Conservation (phyloP, 352 stramenopile species). For the Globisporangium yorkense region DNA sequence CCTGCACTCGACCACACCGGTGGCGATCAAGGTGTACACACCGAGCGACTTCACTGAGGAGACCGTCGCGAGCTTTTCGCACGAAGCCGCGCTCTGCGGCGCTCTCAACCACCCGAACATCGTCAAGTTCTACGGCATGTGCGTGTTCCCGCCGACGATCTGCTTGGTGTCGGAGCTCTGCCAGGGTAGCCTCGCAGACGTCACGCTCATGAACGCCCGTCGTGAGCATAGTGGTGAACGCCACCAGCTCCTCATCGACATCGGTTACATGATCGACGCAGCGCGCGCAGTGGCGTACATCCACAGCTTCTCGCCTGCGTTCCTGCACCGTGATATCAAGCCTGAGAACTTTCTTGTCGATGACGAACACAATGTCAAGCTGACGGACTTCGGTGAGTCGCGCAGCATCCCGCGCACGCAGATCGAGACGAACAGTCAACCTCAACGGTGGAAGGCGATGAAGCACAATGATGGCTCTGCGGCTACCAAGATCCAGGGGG, state of each 20-base stretch:
- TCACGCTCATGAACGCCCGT: slow-evolving; percentile 20
- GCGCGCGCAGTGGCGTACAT: slow-evolving; percentile 54
- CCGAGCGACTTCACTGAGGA: slow-evolving; percentile 44
- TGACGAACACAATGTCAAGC: slow-evolving; percentile 39
- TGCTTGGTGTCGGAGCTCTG: slow-evolving; percentile 60
- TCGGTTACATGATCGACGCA: slow-evolving; percentile 61
- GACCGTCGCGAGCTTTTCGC: slow-evolving; percentile 45
- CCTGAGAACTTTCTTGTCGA: slow-evolving; percentile 63
- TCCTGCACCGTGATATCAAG: slow-evolving; percentile 66
- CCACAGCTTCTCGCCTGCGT: slow-evolving; percentile 54
- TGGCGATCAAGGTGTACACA: slow-evolving; percentile 67
- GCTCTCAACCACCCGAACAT: slow-evolving; percentile 55
- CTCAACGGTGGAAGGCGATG: neutral
- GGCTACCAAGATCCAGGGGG: neutral
- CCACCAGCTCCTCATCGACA: slow-evolving; percentile 37
- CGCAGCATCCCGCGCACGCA: slow-evolving; percentile 27
- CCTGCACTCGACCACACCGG: slow-evolving; percentile 21
- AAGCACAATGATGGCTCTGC: neutral
- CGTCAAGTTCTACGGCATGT: slow-evolving; percentile 64
- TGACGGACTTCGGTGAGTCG: slow-evolving; percentile 66
- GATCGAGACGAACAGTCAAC: neutral
- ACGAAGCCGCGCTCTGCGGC: slow-evolving; percentile 51
- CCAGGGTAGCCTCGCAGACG: slow-evolving; percentile 38
- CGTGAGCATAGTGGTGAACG: slow-evolving; percentile 10
- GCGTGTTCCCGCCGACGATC: slow-evolving; percentile 57